Evolutionary conservation across 1,284 basidiomycete species (phyloP).

Genomic region (Nidula niveotomentosa): DNA sequence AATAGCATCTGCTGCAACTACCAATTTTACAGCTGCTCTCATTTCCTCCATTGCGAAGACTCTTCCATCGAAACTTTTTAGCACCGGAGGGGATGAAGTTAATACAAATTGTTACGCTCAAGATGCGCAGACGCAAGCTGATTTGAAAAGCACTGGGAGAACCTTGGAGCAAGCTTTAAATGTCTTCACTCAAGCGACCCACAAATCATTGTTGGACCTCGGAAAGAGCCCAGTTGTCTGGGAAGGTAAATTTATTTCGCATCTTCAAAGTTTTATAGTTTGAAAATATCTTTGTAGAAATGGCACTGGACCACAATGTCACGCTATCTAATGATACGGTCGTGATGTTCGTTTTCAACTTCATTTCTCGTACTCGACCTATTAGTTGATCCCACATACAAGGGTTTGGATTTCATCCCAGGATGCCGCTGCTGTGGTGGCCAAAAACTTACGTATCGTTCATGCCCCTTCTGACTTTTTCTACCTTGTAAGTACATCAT

Average conservation of each 20-base stretch:
- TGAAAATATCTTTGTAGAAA: conserved; percentile 39
- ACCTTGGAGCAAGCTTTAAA: conserved; percentile 67
- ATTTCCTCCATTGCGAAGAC: conserved; percentile 34
- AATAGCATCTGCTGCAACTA: conserved; percentile 48
- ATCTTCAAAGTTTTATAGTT: neutral
- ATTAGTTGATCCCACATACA: too few species aligned
- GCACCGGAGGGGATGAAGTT: conserved; percentile 85
- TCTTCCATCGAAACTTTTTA: conserved; percentile 64
- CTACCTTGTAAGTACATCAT: conserved; percentile 57
- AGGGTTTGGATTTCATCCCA: conserved; percentile 75
- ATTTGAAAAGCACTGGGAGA: conserved; percentile 40
- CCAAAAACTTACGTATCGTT: conserved; percentile 61
- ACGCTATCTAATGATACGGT: conserved; percentile 67
- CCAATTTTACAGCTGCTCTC: conserved; percentile 34
- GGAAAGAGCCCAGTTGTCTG: conserved; percentile 46
- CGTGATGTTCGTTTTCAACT: conserved; percentile 50
- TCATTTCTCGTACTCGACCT: neutral
- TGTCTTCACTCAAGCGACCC: conserved; percentile 52
- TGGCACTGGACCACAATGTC: conserved; percentile 67
- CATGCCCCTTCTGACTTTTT: conserved; percentile 77
- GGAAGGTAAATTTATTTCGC: conserved; percentile 29
- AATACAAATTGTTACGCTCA: conserved; percentile 69
- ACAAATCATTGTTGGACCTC: conserved; percentile 28
- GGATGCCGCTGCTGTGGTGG: conserved; percentile 57
- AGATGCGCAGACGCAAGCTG: conserved; percentile 57